These are phyloP conservation scores for Gaertneriomyces semiglobifer DNA, from an alignment of 192 early-diverging fungal genomes.

Conservation along the genomic window DNA sequence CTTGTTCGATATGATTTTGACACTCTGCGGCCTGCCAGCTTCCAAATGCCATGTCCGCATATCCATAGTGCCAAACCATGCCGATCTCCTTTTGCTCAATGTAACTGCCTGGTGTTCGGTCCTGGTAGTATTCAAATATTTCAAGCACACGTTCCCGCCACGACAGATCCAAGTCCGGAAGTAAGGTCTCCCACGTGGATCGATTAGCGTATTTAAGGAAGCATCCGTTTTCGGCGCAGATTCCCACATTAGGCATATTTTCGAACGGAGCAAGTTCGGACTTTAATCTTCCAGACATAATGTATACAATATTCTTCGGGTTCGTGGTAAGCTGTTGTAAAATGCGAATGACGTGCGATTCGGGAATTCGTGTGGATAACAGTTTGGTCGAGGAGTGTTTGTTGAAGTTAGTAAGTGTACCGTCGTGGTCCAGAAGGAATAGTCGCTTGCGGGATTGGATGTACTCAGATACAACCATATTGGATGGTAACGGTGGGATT, in stretches of 20 bases:
- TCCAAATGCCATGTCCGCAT: slow-evolving; percentile 58
- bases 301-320: slow-evolving; percentile 42
- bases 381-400: slow-evolving; percentile 26
- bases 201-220: slow-evolving; percentile 60
- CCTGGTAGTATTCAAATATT: slow-evolving; percentile 80
- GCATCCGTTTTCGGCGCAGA: slow-evolving; percentile 71
- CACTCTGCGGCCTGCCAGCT: slow-evolving; percentile 81
- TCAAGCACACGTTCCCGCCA: slow-evolving; percentile 71
- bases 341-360: slow-evolving; percentile 19
- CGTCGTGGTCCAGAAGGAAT: slow-evolving; percentile 49
- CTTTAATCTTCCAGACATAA: slow-evolving; percentile 42
- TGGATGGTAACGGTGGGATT: slow-evolving; percentile 38
- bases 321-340: slow-evolving; percentile 31
- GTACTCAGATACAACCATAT: slow-evolving; percentile 31
- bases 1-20: slow-evolving; percentile 76
- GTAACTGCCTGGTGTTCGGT: slow-evolving; percentile 73
- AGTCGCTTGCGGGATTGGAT: slow-evolving; percentile 30
- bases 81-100: slow-evolving; percentile 72
- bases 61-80: slow-evolving; percentile 71
- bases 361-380: slow-evolving; percentile 24
- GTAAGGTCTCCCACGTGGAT: slow-evolving; percentile 58
- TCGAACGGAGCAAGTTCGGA: slow-evolving; percentile 39
- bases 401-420: slow-evolving; percentile 41
- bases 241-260: slow-evolving; percentile 39
- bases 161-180: slow-evolving; percentile 51